Evolutionary conservation across 2,329 filamentous ascomycete species (phyloP), one percentile per base, ranked within the genome.

Genomic region (Blastomyces emzantsi): DNA sequence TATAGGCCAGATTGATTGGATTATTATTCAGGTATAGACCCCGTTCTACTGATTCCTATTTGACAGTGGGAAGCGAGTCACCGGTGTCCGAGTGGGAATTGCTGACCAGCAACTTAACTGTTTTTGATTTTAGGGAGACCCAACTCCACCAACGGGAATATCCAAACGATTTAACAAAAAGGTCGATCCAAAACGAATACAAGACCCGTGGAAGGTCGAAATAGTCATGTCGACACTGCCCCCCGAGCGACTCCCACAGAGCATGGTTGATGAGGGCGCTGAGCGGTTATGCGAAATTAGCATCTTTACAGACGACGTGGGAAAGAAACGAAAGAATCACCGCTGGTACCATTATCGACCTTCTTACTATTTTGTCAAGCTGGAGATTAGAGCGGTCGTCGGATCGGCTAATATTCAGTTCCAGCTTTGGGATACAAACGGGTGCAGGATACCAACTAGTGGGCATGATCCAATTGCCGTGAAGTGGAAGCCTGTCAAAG

Each of bases 331-430:
- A 41, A 76, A 75, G 61, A 76, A 76, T 63, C 65, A 69, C 2
- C 72, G 72, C 49, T 76, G 73, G 73, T 76, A 73, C 59, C 73
- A 68, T 9, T 72, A 71, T 3, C 11, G 39, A 25, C 69, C 73
- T 3, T 60, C 62, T 6, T 76, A 73, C 60, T 70, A 72, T 67
- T 66, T 70, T n/a, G 69, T 70, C 0, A 66, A 64, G 0, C 74
- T 76, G 52, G 69, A 73, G 49, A 69, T 76, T 15, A 70, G 66
- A 47, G 70, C 75, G 1, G 68, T 76, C 0, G 68, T 75, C 60
- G 73, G 74, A 7, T 66, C 71, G 19, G 73, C 73, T 0, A 73
- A 76, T 64, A 64, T 77, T 22, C 70, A 70, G 15, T 76, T 77
- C 39, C 70, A 75, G 62, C 49, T 76, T 5, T 73, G 71, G 69